A percentile compares a stretch with the other conserved stretches of the same genome.
Evolutionary conservation across 1,284 basidiomycete genomes (phyloP).

Genomic region (Ceratobasidium sp.): DNA sequence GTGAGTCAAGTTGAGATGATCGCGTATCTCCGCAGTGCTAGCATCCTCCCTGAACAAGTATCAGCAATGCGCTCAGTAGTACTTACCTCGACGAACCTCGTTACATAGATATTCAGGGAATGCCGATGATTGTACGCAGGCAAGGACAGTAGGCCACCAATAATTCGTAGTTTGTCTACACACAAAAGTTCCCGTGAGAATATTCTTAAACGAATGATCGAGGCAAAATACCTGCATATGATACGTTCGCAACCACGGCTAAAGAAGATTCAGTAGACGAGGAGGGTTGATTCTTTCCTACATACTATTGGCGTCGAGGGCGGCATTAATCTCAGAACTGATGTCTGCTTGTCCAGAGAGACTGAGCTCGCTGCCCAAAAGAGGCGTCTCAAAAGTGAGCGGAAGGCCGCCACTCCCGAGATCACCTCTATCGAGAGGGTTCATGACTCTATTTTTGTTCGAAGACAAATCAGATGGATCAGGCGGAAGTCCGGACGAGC

Average conservation of each 20-base stretch:
- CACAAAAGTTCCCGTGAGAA: not conserved
- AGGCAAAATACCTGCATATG: constrained; percentile 1
- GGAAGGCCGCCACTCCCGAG: constrained; percentile 28
- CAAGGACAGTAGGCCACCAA: constrained; percentile 2
- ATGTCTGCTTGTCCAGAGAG: not conserved
- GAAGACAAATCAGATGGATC: not conserved
- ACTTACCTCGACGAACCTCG: constrained; percentile 7
- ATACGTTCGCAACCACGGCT: constrained; percentile 33
- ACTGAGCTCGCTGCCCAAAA: constrained; percentile 19
- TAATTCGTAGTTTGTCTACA: constrained; percentile 37
- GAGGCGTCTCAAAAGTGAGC: constrained; percentile 17
- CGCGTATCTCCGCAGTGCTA: constrained; percentile 1
- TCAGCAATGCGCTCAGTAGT: not conserved
- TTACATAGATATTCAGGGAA: constrained; percentile 2
- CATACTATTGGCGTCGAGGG: constrained; percentile 22
- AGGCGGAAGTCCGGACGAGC: not conserved
- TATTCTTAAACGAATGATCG: not conserved
- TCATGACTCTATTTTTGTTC: constrained; percentile 7
- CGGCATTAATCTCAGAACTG: not conserved
- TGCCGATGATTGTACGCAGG: not conserved
- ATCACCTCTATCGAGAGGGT: constrained; percentile 39
- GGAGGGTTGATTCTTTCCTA: not conserved
- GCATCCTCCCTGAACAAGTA: not conserved
- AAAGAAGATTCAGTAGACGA: not conserved
- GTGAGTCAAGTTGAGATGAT: not conserved